These are phyloP conservation scores for Candida gigantensis DNA, from an alignment of 1,139 yeast genomes.

Conservation along the genomic window DNA sequence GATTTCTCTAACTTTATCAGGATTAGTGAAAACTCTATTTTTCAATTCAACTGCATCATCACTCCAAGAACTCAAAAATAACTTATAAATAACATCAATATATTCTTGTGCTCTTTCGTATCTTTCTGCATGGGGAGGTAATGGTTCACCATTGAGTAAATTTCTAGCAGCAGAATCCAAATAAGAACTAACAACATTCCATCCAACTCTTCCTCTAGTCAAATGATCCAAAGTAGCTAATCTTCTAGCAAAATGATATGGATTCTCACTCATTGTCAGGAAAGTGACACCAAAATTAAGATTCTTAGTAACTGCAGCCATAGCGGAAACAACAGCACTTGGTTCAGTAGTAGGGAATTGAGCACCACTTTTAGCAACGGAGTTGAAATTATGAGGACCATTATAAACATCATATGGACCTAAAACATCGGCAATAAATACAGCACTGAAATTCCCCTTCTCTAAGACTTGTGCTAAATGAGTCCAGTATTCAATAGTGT, in stretches of 20 bases:
- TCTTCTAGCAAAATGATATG: slow-evolving; percentile 44
- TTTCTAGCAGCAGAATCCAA: slow-evolving; percentile 42
- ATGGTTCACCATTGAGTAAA: slow-evolving; percentile 29
- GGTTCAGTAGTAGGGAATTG: slow-evolving; percentile 48
- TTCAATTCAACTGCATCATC: slow-evolving; percentile 44
- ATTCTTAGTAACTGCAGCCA: slow-evolving; percentile 44
- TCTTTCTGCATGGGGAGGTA: slow-evolving; percentile 39
- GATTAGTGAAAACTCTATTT: slow-evolving; percentile 38
- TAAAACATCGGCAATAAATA: slow-evolving; percentile 50
- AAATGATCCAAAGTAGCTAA: slow-evolving; percentile 43
- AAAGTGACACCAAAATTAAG: slow-evolving; percentile 44
- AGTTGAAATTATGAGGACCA: slow-evolving; percentile 36
- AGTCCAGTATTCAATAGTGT: slow-evolving; percentile 47
- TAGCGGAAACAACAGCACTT: slow-evolving; percentile 39
- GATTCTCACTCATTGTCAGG: slow-evolving; percentile 44
- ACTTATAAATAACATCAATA: slow-evolving; percentile 38
- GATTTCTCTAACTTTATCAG: slow-evolving; percentile 41
- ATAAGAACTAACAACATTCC: slow-evolving; percentile 44
- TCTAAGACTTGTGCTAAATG: slow-evolving; percentile 46
- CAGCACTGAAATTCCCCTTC: slow-evolving; percentile 44
- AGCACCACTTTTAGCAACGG: slow-evolving; percentile 42
- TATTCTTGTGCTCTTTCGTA: slow-evolving; percentile 43
- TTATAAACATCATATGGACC: slow-evolving; percentile 47
- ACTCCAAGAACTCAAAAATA: slow-evolving; percentile 44
- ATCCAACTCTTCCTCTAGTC: slow-evolving; percentile 47